Evolutionary conservation across 768 basidiomycete species (phyloP), one percentile per base, ranked within the genome.

Genomic region (Termitomyces sp.): DNA sequence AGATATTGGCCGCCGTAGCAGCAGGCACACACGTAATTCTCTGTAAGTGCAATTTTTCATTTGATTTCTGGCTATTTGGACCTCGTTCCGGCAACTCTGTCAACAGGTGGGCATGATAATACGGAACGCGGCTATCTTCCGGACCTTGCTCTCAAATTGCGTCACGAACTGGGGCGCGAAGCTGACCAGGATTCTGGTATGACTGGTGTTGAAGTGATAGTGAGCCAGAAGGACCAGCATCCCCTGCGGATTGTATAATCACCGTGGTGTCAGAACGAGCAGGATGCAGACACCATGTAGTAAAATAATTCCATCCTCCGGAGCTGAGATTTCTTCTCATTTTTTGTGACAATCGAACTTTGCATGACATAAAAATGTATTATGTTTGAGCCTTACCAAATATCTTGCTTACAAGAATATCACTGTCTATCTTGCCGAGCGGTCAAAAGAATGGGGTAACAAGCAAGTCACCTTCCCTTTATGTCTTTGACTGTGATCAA

Each of bases 71-170:
- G 68, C 51, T 63, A 56, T 66, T 64, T 67, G 60, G 55, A 62
- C 50, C 56, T 65, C 43, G 69, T 52, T 45, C 49, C 22, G 49
- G 35, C 33, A 50, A 33, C 13, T 36, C n/a, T 45, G 45, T 22
- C 33, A 45, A 40, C 62, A 92, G 90, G 89, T 68, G 92, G 92
- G 18, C 96, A 98, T 72, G 90, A 92, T 16, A 94, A 94, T 72
- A 95, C 95, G 45, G 96, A 98, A 74, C 89, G 95, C 33, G 93
- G 93, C 0, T 98, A 92, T 73, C 86, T 98, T 55, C 83, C 86
- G 18, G 74, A 83, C 24, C 81, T 98, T 33, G 86, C 86, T 40
- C 71, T 75, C 13, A 86, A 84, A 71, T 76, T 98, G 60, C 67
- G 70, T 59, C 62, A 67, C 49, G 82, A 86, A 68, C 73, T 90